Evolutionary conservation across 345 rosid genomes (phyloP), one percentile per base, ranked within the genome.

Genomic region (Eucalyptus brandiana): DNA sequence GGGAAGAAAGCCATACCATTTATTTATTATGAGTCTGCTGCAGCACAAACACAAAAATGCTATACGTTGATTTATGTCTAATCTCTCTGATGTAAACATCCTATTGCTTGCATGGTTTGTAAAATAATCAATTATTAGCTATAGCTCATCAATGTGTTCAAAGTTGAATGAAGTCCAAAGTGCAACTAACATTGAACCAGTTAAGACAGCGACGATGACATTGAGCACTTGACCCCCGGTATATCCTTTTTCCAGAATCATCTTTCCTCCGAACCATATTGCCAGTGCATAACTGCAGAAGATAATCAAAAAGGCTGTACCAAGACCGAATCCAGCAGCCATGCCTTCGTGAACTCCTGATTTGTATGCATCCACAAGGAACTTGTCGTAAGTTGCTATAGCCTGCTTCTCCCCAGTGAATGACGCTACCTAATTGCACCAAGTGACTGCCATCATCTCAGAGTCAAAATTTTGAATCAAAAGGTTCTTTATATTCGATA

Each of bases 341-440:
- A 87, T 16, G 28, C 94, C 94, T 86, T 93, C 93, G 2, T 49
- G 90, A 47, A 86, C 91, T 50, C 93, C 91, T 11, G 93, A 89
- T 18, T 86, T 89, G 87, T 93, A 92, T 11, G 93, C 92, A n/a
- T 88, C 80, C 80, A 87, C 89, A 23, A 93, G 92, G 85, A 87
- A 88, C 89, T 92, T 90, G 90, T 91, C 87, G 80, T 92, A 93
- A 67, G n/a, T 56, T 28, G 30, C 44, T 19, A 91, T 87, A 15
- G 95, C 93, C 28, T 58, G 89, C 87, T 91, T 91, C 91, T 93
- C 95, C 88, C 93, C 92, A 8, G 99, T 97, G 91, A 95, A 97
- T 6, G 99, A 95, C 12, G 96, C 99, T 69, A 97, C 99, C 99
- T 96, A 21, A 76, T 76, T 76, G 85, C 28, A 91, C 96, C 95